Conservation (phyloP, 345 rosid genomes). For the Tarenaya hassleriana region DNA sequence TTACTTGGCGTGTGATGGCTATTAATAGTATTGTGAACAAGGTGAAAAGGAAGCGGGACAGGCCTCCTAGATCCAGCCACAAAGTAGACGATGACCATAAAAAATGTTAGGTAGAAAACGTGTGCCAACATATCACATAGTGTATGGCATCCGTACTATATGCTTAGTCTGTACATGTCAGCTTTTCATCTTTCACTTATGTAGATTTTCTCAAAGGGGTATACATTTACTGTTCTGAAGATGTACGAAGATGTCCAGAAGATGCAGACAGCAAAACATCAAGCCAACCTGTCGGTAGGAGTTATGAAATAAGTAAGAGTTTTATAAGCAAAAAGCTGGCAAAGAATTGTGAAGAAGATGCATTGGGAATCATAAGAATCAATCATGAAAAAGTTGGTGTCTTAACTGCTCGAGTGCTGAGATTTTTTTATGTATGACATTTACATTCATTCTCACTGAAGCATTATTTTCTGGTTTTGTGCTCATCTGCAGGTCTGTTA, state of each 20-base stretch:
- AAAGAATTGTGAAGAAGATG: too few relatives aligned
- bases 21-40: conserved; percentile 55
- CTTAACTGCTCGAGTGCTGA: too few relatives aligned
- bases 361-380: too few relatives aligned
- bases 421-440: too few relatives aligned
- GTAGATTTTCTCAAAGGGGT: conserved; percentile 83
- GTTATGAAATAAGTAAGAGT: too few relatives aligned
- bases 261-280: conserved; percentile 91
- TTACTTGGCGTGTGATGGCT: conserved; percentile 89
- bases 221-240: conserved; percentile 87
- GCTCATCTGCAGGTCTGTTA: too few relatives aligned
- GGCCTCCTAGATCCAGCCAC: conserved; percentile 95
- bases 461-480: too few relatives aligned
- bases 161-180: conserved; percentile 94
- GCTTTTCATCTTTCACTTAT: conserved; percentile 89
- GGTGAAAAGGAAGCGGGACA: conserved; percentile 70
- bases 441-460: too few relatives aligned
- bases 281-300: conserved; percentile 56
- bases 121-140: conserved; percentile 92
- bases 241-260: conserved; percentile 95
- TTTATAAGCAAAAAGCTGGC: too few relatives aligned
- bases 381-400: too few relatives aligned
- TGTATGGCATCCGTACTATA: conserved; percentile 80
- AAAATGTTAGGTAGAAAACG: conserved; percentile 71
- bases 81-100: conserved; percentile 81